Evolutionary conservation across 2,329 filamentous ascomycete genomes (phyloP), one percentile per base, ranked within the genome.

Genomic region (Fusarium chuoi): DNA sequence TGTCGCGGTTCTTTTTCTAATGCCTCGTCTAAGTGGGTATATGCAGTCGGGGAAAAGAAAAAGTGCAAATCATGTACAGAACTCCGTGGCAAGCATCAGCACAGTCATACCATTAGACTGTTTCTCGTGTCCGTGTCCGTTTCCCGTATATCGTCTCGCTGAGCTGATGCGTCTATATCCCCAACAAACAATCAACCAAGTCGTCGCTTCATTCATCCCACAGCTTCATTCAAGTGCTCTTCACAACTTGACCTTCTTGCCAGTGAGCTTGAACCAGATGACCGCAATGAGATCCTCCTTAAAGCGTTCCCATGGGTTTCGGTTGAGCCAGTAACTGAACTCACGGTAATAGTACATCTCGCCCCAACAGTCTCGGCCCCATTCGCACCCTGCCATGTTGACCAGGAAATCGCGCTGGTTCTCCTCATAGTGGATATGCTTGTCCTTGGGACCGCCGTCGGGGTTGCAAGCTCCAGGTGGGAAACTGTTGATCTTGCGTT

Each of bases 311-410:
- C 94, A 98, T 62, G 85, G 87, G 57, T 90, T 93, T 58, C 94
- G 90, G 85, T 98, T 98, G 71, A 98, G 88, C 83, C 91, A 92
- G 82, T 97, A 96, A 85, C 94, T 97, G 79, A 97, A 88, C 82
- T 98, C 92, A 59, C 95, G 93, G 85, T 95, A 99, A 81, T 93
- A 92, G 85, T 98, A 98, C 91, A 99, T 98, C 84, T 99, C 96
- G 42, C 92, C 92, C 96, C 96, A 98, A 82, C 96, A 99, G 84
- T 99, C 96, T 56, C 96, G 90, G 8, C 96, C 96, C 93, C 94
- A 98, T 82, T 98, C 93, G 81, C 96, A 99, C 8, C 96, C 96
- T 11, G 96, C 96, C 96, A 99, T 98, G 83, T 98, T 99, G 78
- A 99, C 96, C 52, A 98, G 77, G 79, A 99, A 98, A 82, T 99